Evolutionary conservation across 768 basidiomycete species (phyloP), one percentile per base, ranked within the genome.

Genomic region (Suillus weaverae): DNA sequence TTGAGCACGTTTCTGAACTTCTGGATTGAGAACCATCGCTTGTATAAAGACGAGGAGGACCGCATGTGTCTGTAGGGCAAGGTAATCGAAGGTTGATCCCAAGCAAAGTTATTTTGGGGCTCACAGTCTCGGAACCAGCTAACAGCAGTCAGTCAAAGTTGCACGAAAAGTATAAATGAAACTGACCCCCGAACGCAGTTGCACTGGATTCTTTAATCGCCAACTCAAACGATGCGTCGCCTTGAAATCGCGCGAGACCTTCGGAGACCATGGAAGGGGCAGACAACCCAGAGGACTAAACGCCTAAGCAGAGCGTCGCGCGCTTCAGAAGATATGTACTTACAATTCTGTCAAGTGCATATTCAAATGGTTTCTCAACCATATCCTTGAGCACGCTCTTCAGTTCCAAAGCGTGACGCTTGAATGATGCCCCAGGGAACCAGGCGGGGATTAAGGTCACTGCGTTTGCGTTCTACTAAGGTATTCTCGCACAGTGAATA

Each of bases 401-500:
- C 81, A 81, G 84, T 38, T 64, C 67, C 7, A 73, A 69, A 20
- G 82, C 85, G 0, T 80, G 72, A 33, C 77, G 76, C 62, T 80
- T 80, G 73, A 83, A 85, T 0, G 67, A 70, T 1, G 80, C 79
- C 11, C 82, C 81, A 9, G 84, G 85, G 30, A 85, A 68, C 74
- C 79, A 85, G 3, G 78, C 71, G 1, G 85, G 85, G 14, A 85
- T 64, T 53, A 79, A 80, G 14, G 80, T 80, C 20, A 84, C 81
- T 82, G 54, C 2, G 55, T 16, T 14, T 64, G 55, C 11, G 8
- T 46, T 46, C 26, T 20, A 18, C 9, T 56, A 35, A 50, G 54
- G 30, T 63, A n/a, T 26, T 39, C 11, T 56, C 18, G 60, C 33
- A 71, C 76, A 61, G n/a, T 36, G 14, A n/a, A 56, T 2, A 79